Evolutionary conservation across 495 filamentous ascomycete genomes (phyloP).

Genomic region (Xylaria venustula): DNA sequence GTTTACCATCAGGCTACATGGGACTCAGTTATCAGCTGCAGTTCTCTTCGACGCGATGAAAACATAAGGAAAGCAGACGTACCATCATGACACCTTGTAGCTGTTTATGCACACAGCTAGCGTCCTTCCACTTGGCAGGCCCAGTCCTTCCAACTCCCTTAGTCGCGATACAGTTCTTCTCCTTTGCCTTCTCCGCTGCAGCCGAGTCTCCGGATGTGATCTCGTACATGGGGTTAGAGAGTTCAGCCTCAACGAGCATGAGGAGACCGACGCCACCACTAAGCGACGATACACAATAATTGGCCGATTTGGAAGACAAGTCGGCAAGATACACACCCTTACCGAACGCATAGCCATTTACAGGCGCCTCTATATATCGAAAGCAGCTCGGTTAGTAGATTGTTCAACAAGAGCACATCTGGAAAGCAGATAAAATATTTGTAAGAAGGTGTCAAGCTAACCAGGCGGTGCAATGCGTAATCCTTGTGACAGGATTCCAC

Average conservation of each 20-base stretch:
- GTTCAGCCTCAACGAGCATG: constrained; percentile 64
- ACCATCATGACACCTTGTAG: constrained; percentile 58
- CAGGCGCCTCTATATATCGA: constrained; percentile 1
- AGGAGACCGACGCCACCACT: constrained; percentile 42
- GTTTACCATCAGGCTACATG: not conserved
- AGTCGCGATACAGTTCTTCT: constrained; percentile 52
- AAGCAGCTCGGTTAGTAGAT: not conserved
- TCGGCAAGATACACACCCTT: constrained; percentile 76
- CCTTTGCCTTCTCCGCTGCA: constrained; percentile 55
- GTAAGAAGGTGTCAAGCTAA: constrained; percentile 65
- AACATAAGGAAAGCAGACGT: not conserved
- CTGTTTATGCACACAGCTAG: constrained; percentile 47
- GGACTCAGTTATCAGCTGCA: not conserved
- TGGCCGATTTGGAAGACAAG: constrained; percentile 58
- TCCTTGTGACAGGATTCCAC: constrained; percentile 71
- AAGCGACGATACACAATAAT: constrained; percentile 54
- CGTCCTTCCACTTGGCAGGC: constrained; percentile 66
- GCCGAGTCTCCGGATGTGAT: constrained; percentile 43
- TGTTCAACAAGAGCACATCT: not conserved
- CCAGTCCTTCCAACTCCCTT: constrained; percentile 52
- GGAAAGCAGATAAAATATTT: constrained; percentile 18
- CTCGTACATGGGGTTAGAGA: constrained; percentile 61
- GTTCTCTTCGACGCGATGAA: not conserved
- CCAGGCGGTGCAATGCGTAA: constrained; percentile 72
- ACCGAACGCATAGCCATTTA: constrained; percentile 46